Conservation (phyloP, 495 filamentous ascomycete genomes). For the Podospora bellae-mahoneyi region DNA sequence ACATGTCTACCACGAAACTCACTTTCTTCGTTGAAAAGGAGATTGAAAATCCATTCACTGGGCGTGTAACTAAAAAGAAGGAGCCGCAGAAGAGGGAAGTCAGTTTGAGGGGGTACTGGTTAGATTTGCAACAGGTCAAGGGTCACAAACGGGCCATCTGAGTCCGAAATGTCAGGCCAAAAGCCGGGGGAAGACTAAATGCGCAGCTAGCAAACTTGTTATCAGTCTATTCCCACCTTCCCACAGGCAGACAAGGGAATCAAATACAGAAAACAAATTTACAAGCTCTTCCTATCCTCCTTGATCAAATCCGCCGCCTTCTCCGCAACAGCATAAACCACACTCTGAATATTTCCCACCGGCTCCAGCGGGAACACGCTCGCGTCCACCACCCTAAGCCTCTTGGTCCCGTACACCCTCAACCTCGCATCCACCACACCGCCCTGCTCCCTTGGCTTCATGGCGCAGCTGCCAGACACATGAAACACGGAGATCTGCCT, state of each 20-base stretch:
- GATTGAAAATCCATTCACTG: not conserved
- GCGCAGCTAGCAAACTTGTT: too few species aligned
- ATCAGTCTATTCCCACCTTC: not conserved
- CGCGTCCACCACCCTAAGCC: constrained; percentile 53
- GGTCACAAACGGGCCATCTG: not conserved
- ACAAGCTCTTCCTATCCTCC: constrained; percentile 22
- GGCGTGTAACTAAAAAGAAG: not conserved
- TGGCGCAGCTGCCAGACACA: constrained; percentile 37
- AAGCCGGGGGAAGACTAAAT: too few species aligned
- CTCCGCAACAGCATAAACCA: constrained; percentile 56
- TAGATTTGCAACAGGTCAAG: not conserved
- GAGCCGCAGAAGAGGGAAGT: not conserved
- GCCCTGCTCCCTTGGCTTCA: constrained; percentile 37
- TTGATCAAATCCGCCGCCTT: constrained; percentile 55
- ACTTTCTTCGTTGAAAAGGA: not conserved
- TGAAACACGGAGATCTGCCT: constrained; percentile 41
- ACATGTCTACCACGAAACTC: not conserved
- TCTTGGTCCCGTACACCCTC: constrained; percentile 47
- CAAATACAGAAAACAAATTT: not conserved
- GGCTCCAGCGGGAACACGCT: constrained; percentile 52
- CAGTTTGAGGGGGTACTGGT: not conserved
- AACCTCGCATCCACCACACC: constrained; percentile 43
- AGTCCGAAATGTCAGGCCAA: not conserved
- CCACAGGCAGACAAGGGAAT: not conserved
- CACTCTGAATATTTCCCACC: constrained; percentile 47